phyloP scores from a whole-genome alignment of 179 eudicot species.

The Amaranthus tricolor region DNA sequence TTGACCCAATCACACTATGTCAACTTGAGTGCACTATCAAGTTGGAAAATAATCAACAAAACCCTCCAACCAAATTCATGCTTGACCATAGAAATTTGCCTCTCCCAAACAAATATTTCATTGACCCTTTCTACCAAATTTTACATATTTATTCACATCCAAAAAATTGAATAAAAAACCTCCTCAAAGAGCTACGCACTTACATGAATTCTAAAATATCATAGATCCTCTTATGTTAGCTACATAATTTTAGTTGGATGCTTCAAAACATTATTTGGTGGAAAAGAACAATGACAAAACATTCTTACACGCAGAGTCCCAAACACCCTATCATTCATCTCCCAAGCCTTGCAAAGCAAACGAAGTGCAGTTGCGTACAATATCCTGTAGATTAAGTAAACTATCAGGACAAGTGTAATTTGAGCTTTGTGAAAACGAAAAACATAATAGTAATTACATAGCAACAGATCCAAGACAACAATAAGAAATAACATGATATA shows the following conservation, averaged over 20 bases:
- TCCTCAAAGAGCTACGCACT: not conserved
- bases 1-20: too few relatives aligned
- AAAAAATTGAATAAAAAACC: not conserved
- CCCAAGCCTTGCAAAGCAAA: slow-evolving; percentile 91
- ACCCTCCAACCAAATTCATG: not conserved
- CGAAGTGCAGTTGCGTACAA: slow-evolving; percentile 79
- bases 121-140: not conserved
- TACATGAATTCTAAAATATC: not conserved
- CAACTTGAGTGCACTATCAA: too few relatives aligned
- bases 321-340: slow-evolving; percentile 84
- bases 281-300: slow-evolving; percentile 1
- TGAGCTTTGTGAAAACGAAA: slow-evolving; percentile 7
- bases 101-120: not conserved
- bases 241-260: not conserved
- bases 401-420: slow-evolving; percentile 7
- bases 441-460: not conserved
- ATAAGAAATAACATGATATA: not conserved
- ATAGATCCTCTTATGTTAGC: not conserved
- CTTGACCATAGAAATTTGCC: not conserved
- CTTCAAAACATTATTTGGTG: slow-evolving; percentile 1
- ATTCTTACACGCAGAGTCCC: slow-evolving; percentile 70
- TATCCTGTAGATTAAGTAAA: slow-evolving; percentile 42
- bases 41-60: not conserved
- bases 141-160: not conserved
- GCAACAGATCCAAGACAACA: not conserved